Conservation (phyloP, 2,329 filamentous ascomycete species). For the Aspergillus japonicus region DNA sequence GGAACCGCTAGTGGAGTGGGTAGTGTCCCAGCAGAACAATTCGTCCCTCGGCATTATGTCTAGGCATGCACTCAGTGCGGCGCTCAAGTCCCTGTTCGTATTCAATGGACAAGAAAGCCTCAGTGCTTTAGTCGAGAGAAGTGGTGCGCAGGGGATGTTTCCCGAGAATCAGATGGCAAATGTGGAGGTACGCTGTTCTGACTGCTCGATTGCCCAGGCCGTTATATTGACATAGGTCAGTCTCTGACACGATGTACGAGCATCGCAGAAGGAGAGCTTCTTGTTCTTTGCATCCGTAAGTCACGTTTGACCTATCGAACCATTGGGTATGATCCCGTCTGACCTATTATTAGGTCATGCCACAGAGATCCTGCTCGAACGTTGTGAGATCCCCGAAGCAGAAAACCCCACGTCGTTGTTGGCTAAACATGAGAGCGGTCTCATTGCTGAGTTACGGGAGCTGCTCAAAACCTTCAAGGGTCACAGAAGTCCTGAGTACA, state of each 20-base stretch:
- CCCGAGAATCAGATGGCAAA: conserved; percentile 16
- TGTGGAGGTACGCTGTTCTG: conserved; percentile 5
- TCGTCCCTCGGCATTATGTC: not conserved
- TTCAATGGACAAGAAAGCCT: conserved; percentile 12
- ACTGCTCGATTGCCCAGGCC: not conserved
- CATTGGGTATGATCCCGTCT: not conserved
- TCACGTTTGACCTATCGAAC: not conserved
- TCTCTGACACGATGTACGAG: conserved; percentile 4
- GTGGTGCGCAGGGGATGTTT: conserved; percentile 17
- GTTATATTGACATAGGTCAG: conserved; percentile 1
- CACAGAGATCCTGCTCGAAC: conserved; percentile 23
- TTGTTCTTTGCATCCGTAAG: conserved; percentile 22
- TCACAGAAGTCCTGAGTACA: conserved; percentile 19
- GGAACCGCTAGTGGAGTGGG: conserved; percentile 13
- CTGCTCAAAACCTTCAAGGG: not conserved
- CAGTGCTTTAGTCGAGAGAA: conserved; percentile 9
- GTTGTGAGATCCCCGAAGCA: conserved; percentile 20
- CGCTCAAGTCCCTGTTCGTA: conserved; percentile 16
- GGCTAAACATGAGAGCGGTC: conserved; percentile 18
- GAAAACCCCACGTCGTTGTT: conserved; percentile 13
- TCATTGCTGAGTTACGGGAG: conserved; percentile 13
- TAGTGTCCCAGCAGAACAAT: not conserved
- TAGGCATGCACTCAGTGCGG: conserved; percentile 9
- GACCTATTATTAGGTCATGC: conserved; percentile 18
- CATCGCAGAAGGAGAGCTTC: conserved; percentile 21